A percentile compares a stretch with the other conserved stretches of the same genome.
Conservation (phyloP, 2,329 filamentous ascomycete species). For the Talaromyces sp. region DNA sequence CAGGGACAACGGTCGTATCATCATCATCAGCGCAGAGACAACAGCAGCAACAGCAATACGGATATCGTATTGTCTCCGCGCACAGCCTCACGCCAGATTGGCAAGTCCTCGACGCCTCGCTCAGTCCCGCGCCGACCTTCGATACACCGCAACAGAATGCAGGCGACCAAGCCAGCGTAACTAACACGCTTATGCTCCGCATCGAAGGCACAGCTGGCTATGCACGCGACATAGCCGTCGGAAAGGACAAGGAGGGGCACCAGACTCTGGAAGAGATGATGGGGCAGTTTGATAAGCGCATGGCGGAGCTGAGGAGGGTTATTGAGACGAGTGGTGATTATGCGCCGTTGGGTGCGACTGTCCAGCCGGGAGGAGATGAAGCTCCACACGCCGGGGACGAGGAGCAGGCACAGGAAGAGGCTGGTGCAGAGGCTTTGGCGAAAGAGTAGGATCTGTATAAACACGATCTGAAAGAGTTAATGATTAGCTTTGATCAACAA, state of each 20-base stretch:
- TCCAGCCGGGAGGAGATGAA: not conserved
- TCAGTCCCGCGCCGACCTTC: constrained; percentile 61
- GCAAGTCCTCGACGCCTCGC: constrained; percentile 56
- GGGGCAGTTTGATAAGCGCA: constrained; percentile 44
- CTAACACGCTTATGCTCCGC: constrained; percentile 45
- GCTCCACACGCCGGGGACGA: not conserved
- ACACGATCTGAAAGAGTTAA: not conserved
- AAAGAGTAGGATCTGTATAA: not conserved
- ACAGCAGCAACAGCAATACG: constrained; percentile 27
- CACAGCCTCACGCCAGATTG: constrained; percentile 72
- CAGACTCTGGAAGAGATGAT: constrained; percentile 45
- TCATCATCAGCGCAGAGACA: constrained; percentile 25
- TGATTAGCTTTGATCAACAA: not conserved
- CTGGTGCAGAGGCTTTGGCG: not conserved
- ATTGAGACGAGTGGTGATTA: constrained; percentile 34
- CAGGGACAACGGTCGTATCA: constrained; percentile 23
- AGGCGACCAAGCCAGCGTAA: constrained; percentile 37
- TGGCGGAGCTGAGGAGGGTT: constrained; percentile 42
- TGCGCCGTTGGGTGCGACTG: constrained; percentile 12
- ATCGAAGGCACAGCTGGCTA: constrained; percentile 42
- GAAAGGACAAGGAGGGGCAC: constrained; percentile 25
- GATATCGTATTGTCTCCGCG: constrained; percentile 59
- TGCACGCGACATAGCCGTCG: constrained; percentile 20
- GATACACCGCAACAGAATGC: constrained; percentile 37
- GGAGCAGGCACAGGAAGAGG: not conserved